These are phyloP conservation scores for Gastrolobium villosum DNA, from an alignment of 306 rosid species.

Conservation along the genomic window DNA sequence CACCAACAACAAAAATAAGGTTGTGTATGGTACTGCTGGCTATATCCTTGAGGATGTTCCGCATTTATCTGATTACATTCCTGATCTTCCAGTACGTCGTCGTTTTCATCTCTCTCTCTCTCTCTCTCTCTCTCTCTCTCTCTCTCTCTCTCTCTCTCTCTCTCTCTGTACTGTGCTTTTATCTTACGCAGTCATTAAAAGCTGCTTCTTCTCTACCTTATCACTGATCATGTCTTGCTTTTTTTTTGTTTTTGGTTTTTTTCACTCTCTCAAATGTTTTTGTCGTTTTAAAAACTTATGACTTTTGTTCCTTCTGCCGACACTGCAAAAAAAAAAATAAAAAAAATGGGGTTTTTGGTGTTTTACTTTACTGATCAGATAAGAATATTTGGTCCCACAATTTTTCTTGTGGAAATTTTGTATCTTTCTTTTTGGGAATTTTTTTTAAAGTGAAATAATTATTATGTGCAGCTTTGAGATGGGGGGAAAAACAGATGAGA, in stretches of 20 bases:
- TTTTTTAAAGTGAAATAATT: background rate
- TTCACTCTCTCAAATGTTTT: background rate
- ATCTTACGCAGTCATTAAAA: background rate
- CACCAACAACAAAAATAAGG: constrained; percentile 44
- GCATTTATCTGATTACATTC: constrained; percentile 77
- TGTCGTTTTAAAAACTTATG: background rate
- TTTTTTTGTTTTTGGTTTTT: background rate
- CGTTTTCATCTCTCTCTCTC: background rate
- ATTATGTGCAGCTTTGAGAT: background rate
- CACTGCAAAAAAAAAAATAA: background rate
- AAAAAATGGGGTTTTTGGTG: background rate
- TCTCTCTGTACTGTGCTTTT: background rate
- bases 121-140: no score
- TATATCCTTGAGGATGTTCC: constrained; percentile 91
- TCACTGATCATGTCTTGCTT: background rate
- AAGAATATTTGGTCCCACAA: background rate
- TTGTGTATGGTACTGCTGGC: constrained; percentile 65
- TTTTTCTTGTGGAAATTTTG: background rate
- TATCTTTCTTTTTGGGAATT: background rate
- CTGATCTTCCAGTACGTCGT: constrained; percentile 76
- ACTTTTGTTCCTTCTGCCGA: constrained; percentile 26
- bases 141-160: background rate
- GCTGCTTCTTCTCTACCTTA: constrained; percentile 8
- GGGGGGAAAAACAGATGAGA: background rate
- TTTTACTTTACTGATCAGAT: background rate